Conservation (phyloP, 805 yeast genomes). For the Candida alai region DNA sequence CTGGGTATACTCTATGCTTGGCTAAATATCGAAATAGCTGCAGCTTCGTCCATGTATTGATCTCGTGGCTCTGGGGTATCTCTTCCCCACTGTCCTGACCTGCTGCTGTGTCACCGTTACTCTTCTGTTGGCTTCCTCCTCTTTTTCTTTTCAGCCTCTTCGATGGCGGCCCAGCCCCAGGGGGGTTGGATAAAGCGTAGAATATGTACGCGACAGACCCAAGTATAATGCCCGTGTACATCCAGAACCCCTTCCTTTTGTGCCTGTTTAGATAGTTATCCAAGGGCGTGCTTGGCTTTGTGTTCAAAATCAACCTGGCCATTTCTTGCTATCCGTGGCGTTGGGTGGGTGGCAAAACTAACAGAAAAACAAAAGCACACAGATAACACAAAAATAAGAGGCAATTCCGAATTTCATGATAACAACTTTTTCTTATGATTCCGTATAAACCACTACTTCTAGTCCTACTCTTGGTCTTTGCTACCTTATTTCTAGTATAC, state of each 20-base stretch:
- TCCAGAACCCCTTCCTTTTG: conserved; percentile 32
- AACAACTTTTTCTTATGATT: no score
- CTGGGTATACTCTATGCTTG: conserved; percentile 14
- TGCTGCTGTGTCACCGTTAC: no score
- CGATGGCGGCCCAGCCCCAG: conserved; percentile 6
- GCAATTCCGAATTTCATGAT: no score
- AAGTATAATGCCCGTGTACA: conserved; percentile 30
- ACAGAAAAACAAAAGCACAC: no score
- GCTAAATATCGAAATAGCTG: conserved; percentile 16
- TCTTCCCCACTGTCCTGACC: conserved; percentile 1
- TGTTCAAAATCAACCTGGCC: conserved; percentile 3
- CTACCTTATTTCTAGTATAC: no score
- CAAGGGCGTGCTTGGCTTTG: conserved; percentile 21
- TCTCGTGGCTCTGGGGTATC: conserved; percentile 7
- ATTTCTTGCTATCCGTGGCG: no score
- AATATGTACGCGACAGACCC: conserved; percentile 26
- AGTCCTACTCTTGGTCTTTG: no score
- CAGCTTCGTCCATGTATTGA: conserved; percentile 15
- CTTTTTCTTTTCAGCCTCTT: conserved; percentile 6
- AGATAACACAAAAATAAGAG: neutral
- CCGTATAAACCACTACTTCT: no score
- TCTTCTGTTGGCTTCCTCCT: conserved; percentile 3
- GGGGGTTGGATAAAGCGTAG: conserved; percentile 16
- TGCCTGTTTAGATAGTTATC: conserved; percentile 27
- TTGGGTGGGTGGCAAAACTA: no score